Evolutionary conservation across 768 basidiomycete genomes (phyloP).

Genomic region (Lentinus tigrinus): DNA sequence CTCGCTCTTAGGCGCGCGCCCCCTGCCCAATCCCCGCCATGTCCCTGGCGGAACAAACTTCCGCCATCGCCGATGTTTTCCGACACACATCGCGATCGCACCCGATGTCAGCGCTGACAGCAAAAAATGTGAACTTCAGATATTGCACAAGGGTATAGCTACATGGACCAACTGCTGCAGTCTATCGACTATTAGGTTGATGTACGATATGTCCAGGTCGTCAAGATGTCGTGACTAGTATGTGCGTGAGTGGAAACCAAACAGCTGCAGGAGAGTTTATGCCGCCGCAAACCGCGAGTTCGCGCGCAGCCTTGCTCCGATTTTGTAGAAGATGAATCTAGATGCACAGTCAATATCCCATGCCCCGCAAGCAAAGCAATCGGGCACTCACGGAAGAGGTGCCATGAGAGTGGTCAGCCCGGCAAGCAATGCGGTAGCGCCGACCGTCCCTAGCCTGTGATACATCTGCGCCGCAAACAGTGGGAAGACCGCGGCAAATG

Average conservation of each 20-base stretch:
- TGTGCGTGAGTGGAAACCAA: too few species aligned
- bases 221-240: too few species aligned
- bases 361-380: background rate
- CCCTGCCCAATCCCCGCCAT: background rate
- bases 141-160: too few species aligned
- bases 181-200: too few species aligned
- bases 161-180: too few species aligned
- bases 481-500: slow-evolving; percentile 52
- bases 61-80: background rate
- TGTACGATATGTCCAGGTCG: too few species aligned
- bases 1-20: background rate
- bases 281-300: slow-evolving; percentile 41
- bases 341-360: background rate
- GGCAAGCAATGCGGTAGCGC: slow-evolving; percentile 69
- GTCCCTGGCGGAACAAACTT: too few species aligned
- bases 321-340: slow-evolving; percentile 48
- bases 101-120: too few species aligned
- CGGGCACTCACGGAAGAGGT: slow-evolving; percentile 52
- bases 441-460: slow-evolving; percentile 57
- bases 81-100: too few species aligned
- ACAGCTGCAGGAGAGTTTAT: slow-evolving; percentile 3
- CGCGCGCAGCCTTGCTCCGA: slow-evolving; percentile 44
- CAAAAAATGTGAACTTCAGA: too few species aligned
- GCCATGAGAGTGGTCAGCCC: slow-evolving; percentile 61
- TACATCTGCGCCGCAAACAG: slow-evolving; percentile 55